phyloP scores from a whole-genome alignment of 2,329 filamentous ascomycete species.

The Aphanocladium album region DNA sequence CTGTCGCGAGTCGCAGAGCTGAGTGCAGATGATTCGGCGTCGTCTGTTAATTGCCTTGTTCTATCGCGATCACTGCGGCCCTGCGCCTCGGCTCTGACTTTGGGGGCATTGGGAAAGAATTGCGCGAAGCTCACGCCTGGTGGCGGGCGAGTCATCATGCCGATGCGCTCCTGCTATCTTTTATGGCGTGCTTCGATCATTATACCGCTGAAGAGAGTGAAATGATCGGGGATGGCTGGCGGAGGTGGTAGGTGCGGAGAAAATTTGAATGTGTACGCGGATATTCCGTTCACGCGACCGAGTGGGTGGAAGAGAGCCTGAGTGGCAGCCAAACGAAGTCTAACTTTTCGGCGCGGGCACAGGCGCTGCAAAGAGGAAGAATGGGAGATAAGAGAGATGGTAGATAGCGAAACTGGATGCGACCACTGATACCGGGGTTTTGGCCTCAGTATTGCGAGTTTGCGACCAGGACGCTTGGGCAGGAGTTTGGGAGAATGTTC shows the following conservation, averaged over 20 bases:
- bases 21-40: conserved; percentile 20
- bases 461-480: not conserved
- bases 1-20: conserved; percentile 21
- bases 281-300: conserved; percentile 12
- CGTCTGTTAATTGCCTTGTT: conserved; percentile 22
- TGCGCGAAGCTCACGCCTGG: conserved; percentile 73
- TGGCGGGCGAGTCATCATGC: conserved; percentile 74
- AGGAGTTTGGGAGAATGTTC: conserved; percentile 4
- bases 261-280: not conserved
- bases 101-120: conserved; percentile 78
- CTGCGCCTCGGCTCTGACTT: conserved; percentile 47
- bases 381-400: not conserved
- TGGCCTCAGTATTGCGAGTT: not conserved
- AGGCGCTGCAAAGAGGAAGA: not conserved
- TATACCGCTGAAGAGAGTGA: conserved; percentile 39
- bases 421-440: not conserved
- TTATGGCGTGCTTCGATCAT: conserved; percentile 52
- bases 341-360: conserved; percentile 10
- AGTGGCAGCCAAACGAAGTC: not conserved
- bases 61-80: conserved; percentile 31
- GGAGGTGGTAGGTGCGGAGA: conserved; percentile 8
- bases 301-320: conserved; percentile 7
- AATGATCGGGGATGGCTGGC: conserved; percentile 16
- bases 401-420: not conserved
- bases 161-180: conserved; percentile 46